Percentiles rank a stretch among this genome's conserved stretches.
Conservation (phyloP, 768 basidiomycete species). For the Suillus alpinus region DNA sequence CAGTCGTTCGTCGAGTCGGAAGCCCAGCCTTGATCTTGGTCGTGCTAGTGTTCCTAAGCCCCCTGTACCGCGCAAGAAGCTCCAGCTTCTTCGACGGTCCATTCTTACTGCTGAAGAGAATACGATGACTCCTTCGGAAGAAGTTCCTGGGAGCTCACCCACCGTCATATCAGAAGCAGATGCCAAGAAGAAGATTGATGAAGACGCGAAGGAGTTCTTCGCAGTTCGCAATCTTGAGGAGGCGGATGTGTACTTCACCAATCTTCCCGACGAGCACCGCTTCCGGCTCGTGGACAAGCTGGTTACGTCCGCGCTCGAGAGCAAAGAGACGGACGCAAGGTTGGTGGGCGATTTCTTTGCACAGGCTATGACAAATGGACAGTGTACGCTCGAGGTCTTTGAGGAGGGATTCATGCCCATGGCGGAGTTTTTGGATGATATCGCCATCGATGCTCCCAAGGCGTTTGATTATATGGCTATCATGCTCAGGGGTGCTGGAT, state of each 20-base stretch:
- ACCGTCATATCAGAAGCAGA: conserved; percentile 61
- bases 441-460: conserved; percentile 87
- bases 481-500: conserved; percentile 66
- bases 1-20: conserved; percentile 47
- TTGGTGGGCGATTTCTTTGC: conserved; percentile 76
- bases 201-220: conserved; percentile 87
- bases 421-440: conserved; percentile 81
- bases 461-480: conserved; percentile 75
- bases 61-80: conserved; percentile 56
- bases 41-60: conserved; percentile 45
- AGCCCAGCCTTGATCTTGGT: conserved; percentile 49
- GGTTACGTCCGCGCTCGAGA: conserved; percentile 69
- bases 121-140: conserved; percentile 45
- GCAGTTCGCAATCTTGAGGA: conserved; percentile 81
- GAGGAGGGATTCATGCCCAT: conserved; percentile 70
- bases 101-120: conserved; percentile 53
- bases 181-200: conserved; percentile 71
- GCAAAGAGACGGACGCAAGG: conserved; percentile 77
- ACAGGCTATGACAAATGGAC: conserved; percentile 55
- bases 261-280: conserved; percentile 64
- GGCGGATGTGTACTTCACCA: conserved; percentile 82
- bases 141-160: conserved; percentile 41
- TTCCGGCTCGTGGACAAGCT: conserved; percentile 71
- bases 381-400: conserved; percentile 59
- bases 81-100: conserved; percentile 79